phyloP scores from a whole-genome alignment of 208 protist genomes.

The Strigomonas culicis region DNA sequence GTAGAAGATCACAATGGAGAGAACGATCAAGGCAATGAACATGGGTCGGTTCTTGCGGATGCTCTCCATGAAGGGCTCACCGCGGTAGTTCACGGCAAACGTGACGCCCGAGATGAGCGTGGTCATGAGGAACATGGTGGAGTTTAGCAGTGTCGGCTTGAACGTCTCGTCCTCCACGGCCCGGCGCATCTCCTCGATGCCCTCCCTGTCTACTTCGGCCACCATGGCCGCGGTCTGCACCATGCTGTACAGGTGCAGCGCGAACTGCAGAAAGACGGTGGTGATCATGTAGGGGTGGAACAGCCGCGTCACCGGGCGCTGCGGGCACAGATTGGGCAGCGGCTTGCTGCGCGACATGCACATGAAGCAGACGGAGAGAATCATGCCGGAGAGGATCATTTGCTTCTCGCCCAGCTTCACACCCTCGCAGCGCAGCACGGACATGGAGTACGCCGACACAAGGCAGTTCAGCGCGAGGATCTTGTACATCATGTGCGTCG shows the following conservation, averaged over 20 bases:
- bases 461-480: slow-evolving; percentile 99
- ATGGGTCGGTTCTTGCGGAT: slow-evolving; percentile 92
- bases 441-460: slow-evolving; percentile 95
- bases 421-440: slow-evolving; percentile 96
- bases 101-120: slow-evolving; percentile 93
- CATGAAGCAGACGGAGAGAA: slow-evolving; percentile 97
- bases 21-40: slow-evolving; percentile 76
- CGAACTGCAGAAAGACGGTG: slow-evolving; percentile 96
- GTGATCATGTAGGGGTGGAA: slow-evolving; percentile 95
- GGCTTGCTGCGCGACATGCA: slow-evolving; percentile 97
- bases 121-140: slow-evolving; percentile 96
- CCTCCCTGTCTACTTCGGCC: slow-evolving; percentile 54
- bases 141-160: slow-evolving; percentile 96
- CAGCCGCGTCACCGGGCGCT: slow-evolving; percentile 92
- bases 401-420: slow-evolving; percentile 97
- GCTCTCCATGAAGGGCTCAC: slow-evolving; percentile 93
- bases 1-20: slow-evolving; percentile 69
- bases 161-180: slow-evolving; percentile 88
- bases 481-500: slow-evolving; percentile 99
- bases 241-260: slow-evolving; percentile 92
- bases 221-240: slow-evolving; percentile 82
- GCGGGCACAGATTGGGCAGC: slow-evolving; percentile 80
- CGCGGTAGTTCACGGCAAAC: slow-evolving; percentile 98
- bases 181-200: slow-evolving; percentile 42
- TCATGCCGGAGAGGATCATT: slow-evolving; percentile 94